Base-by-base conservation (phyloP, 2,329 filamentous ascomycete genomes). In the Epichloe typhina region DNA sequence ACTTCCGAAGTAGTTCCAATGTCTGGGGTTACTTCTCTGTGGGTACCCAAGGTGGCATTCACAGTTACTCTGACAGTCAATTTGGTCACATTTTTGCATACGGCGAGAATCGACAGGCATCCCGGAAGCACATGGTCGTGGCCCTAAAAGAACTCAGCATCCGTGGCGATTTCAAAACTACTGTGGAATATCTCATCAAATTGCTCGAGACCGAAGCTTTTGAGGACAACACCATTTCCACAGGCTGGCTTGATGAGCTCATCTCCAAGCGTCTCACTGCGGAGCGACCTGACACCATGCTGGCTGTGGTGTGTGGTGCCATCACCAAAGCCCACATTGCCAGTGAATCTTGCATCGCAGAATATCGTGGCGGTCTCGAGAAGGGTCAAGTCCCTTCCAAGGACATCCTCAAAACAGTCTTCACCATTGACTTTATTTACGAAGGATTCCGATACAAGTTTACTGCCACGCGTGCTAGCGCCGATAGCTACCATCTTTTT, bases 11-110 rank as follows among this genome's bases (percentile, higher is more conserved):
- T 74, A 95, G 89, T 68, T 97, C 93, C 56, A 98, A 98, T 60
- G 93, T 97, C 51, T 98, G 93, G 93, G 93, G 93, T 77, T 98
- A 98, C 72, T 98, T 98, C 82, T 98, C 93, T 49, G 93, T 98
- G 68, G 88, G 90, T 73, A 93, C 90, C 9, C 84, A 89, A 51
- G 91, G 90, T 73, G 90, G 90, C 70, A 98, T 98, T 58, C 93
- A 98, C 80, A 96, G 88, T 70, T 98, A 95, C 78, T 97, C 93
- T 7, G 93, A 98, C 74, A 94, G 87, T 64, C 93, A 98, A 66
- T 98, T 98, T 61, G 93, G 93, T 71, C 93, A 98, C 72, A 98
- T 98, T 60, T 98, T 98, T 69, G 94, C 93, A 49, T 98, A 97
- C 61, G 93, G 93, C 54, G 93, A 98, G 77, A 98, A 94, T 74